These are phyloP conservation scores for Epichloe elymi DNA, from an alignment of 2,329 filamentous ascomycete species.

Conservation along the genomic window DNA sequence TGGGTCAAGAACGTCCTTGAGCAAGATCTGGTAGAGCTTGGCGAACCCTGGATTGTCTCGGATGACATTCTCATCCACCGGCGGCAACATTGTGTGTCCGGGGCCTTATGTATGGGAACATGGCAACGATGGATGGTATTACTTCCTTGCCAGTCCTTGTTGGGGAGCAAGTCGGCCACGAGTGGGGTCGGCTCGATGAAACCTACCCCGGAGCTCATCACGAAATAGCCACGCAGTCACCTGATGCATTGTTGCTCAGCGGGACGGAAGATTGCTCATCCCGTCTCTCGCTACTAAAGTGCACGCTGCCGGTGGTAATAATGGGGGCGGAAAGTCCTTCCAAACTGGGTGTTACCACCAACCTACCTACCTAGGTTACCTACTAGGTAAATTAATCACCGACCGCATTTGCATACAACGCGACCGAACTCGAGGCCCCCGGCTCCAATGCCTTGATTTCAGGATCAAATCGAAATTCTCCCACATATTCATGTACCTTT, in stretches of 20 bases:
- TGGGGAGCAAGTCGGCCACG: not conserved
- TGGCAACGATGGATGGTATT: not conserved
- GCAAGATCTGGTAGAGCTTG: slow-evolving; percentile 42
- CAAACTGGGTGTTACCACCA: not conserved
- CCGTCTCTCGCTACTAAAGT: not conserved
- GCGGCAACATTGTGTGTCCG: slow-evolving; percentile 37
- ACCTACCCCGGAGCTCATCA: slow-evolving; percentile 4
- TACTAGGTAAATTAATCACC: not conserved
- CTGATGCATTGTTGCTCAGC: slow-evolving; percentile 13
- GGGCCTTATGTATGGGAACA: not conserved
- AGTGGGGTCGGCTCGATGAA: not conserved
- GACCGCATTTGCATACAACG: not conserved
- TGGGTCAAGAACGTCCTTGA: slow-evolving; percentile 38
- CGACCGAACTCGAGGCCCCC: not conserved
- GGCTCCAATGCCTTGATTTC: not conserved
- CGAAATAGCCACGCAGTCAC: slow-evolving; percentile 22
- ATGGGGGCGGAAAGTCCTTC: not conserved
- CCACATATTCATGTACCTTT: not conserved
- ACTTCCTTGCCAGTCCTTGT: not conserved
- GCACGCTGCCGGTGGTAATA: too few species aligned
- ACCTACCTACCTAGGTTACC: not conserved
- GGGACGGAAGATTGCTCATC: slow-evolving; percentile 7
- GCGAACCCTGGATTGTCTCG: slow-evolving; percentile 46
- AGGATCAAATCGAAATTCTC: not conserved
- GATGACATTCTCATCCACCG: slow-evolving; percentile 40